Conservation (phyloP, 345 rosid species). For the Euclidium syriacum region DNA sequence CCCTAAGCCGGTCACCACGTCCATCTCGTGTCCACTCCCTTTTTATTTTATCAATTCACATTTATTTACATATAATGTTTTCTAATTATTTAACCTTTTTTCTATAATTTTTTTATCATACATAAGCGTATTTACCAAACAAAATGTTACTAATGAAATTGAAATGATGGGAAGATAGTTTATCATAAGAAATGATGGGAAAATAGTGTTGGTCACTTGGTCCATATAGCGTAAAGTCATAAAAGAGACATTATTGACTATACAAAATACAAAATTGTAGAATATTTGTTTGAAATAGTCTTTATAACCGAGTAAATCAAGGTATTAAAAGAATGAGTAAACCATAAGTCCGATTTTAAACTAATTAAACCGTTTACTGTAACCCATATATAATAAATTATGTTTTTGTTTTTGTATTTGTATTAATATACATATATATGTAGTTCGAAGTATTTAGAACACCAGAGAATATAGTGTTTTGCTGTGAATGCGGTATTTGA, state of each 20-base stretch:
- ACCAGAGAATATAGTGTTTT: not conserved
- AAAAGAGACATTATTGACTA: not conserved
- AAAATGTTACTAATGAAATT: not conserved
- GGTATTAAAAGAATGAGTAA: too few species aligned
- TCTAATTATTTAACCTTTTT: not conserved
- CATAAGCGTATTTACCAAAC: not conserved
- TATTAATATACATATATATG: not conserved
- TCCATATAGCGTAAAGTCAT: not conserved
- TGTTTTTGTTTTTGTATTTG: not conserved
- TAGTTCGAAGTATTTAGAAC: not conserved
- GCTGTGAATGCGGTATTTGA: slow-evolving; percentile 1
- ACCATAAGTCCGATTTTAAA: too few species aligned
- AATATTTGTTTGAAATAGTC: not conserved
- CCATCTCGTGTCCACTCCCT: slow-evolving; percentile 26
- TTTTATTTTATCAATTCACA: slow-evolving; percentile 8
- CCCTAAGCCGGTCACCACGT: slow-evolving; percentile 37
- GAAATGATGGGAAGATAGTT: not conserved
- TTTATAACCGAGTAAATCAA: not conserved
- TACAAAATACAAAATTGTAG: not conserved
- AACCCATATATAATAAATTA: too few species aligned
- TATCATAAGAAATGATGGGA: not conserved
- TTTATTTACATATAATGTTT: not conserved
- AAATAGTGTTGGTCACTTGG: not conserved
- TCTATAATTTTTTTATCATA: not conserved
- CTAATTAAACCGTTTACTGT: too few species aligned